Conservation (phyloP, 257 asterid genomes). For the Solanum chaucha region DNA sequence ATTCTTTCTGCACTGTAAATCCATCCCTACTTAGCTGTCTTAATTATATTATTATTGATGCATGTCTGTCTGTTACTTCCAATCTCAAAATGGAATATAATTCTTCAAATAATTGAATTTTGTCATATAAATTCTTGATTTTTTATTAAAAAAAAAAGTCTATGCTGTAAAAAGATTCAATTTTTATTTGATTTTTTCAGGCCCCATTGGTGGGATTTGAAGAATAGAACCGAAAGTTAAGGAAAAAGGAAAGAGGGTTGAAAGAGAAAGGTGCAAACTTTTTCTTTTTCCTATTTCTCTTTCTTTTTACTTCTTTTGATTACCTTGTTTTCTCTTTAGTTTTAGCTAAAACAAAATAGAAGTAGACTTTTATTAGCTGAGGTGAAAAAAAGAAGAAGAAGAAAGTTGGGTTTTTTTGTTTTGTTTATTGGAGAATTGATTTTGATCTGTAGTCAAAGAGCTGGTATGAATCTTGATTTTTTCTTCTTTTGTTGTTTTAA, state of each 20-base stretch:
- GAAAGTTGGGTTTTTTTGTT: neutral
- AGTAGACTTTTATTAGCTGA: neutral
- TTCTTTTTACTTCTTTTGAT: neutral
- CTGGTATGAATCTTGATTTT: constrained; percentile 6
- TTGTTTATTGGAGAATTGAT: neutral
- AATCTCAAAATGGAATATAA: neutral
- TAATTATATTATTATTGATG: neutral
- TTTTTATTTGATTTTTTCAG: neutral
- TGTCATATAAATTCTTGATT: neutral
- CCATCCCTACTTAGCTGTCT: constrained; percentile 1
- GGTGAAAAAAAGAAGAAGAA: neutral
- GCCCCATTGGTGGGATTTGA: neutral
- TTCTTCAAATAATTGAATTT: neutral
- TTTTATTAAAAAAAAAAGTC: neutral
- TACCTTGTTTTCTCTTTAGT: neutral
- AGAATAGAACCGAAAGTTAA: neutral
- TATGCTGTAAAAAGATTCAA: neutral
- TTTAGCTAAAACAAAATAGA: neutral
- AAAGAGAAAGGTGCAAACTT: constrained; percentile 3
- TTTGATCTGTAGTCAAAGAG: neutral
- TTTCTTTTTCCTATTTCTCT: neutral
- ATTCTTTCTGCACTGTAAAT: constrained; percentile 10
- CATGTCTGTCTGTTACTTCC: neutral
- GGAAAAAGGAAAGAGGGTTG: neutral
- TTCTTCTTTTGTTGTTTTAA: neutral